phyloP scores from a whole-genome alignment of 768 basidiomycete genomes.

The Rhodocollybia butyracea region DNA sequence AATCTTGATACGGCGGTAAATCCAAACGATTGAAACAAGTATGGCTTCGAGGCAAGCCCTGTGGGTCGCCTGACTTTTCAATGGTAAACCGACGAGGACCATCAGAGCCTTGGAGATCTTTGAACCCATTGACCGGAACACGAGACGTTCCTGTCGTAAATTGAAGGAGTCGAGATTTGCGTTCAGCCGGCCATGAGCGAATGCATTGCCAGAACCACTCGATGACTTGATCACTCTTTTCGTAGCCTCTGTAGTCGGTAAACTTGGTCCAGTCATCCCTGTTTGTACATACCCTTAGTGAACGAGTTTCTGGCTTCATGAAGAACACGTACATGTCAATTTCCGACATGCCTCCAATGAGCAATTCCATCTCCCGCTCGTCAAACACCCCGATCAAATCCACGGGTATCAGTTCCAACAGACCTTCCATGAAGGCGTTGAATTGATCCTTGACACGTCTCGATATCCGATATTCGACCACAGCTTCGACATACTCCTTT shows the following conservation, averaged over 20 bases:
- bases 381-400: constrained; percentile 89
- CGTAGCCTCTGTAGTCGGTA: constrained; percentile 88
- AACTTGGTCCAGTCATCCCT: constrained; percentile 93
- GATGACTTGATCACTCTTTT: constrained; percentile 83
- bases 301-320: not conserved
- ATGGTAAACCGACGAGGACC: constrained; percentile 92
- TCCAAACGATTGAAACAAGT: constrained; percentile 94
- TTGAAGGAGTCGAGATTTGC: constrained; percentile 82
- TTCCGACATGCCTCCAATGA: constrained; percentile 92
- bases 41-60: constrained; percentile 84
- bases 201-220: constrained; percentile 97
- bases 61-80: constrained; percentile 90
- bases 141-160: constrained; percentile 88
- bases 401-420: constrained; percentile 79
- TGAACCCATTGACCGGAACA: constrained; percentile 90
- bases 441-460: constrained; percentile 82
- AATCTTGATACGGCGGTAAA: constrained; percentile 86
- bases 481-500: constrained; percentile 70
- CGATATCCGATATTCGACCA: constrained; percentile 83
- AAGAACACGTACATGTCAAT: constrained; percentile 67
- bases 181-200: constrained; percentile 85
- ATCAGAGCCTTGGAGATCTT: constrained; percentile 91
- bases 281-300: not conserved
- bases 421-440: constrained; percentile 80
- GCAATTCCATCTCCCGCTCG: constrained; percentile 82